These are phyloP conservation scores for Syncephalis fuscata DNA, from an alignment of 371 early-diverging fungal genomes.

Conservation along the genomic window DNA sequence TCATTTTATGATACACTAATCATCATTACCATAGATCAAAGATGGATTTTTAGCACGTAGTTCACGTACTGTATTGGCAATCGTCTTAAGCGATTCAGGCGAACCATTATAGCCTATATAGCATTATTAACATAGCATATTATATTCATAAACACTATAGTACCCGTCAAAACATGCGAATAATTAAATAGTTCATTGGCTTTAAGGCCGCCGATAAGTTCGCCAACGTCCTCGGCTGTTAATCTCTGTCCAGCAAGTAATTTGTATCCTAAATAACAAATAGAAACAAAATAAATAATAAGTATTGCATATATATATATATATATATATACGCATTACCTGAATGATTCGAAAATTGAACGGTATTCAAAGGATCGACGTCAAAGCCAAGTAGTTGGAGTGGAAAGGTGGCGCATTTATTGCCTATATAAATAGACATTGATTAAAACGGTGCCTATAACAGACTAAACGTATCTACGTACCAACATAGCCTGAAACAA, in stretches of 20 bases:
- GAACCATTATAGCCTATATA: constrained; percentile 63
- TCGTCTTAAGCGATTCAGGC: constrained; percentile 41
- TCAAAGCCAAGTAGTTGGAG: constrained; percentile 79
- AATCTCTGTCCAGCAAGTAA: constrained; percentile 49
- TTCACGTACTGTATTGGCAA: constrained; percentile 27
- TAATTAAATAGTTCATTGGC: constrained; percentile 54
- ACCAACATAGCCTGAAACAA: constrained; percentile 77
- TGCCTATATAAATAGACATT: constrained; percentile 21
- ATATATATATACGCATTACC: constrained; percentile 22
- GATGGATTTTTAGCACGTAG: constrained; percentile 24
- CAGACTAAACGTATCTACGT: constrained; percentile 7
- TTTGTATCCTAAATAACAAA: constrained; percentile 42
- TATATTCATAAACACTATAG: neutral
- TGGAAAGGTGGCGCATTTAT: constrained; percentile 82
- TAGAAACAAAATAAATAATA: too few relatives aligned
- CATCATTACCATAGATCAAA: constrained; percentile 21
- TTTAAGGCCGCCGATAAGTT: constrained; percentile 52
- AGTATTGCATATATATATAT: too few relatives aligned
- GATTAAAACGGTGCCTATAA: neutral
- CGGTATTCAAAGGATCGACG: constrained; percentile 84
- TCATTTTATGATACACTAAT: constrained; percentile 11
- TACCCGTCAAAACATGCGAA: constrained; percentile 65
- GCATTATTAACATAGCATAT: neutral
- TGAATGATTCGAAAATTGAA: constrained; percentile 87
- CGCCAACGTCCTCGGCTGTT: constrained; percentile 38